Conservation (phyloP, 2,329 filamentous ascomycete species). For the Thermoascus crustaceus region DNA sequence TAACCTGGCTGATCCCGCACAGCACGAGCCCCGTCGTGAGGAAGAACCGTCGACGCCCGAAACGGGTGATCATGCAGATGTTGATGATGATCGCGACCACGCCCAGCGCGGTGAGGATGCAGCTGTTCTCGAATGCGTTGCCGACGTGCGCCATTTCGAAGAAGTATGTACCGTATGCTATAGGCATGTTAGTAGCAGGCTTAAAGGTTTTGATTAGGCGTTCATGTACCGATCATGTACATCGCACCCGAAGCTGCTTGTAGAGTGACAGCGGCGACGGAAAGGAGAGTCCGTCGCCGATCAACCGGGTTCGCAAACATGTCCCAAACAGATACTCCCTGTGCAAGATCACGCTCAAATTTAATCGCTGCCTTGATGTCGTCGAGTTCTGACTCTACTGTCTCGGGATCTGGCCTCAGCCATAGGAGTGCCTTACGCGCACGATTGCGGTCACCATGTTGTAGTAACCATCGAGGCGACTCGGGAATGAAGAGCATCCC, state of each 20-base stretch:
- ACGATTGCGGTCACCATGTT: conserved; percentile 18
- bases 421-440: conserved; percentile 28
- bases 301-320: conserved; percentile 47
- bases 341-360: conserved; percentile 27
- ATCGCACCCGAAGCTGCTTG: conserved; percentile 50
- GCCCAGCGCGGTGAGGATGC: conserved; percentile 47
- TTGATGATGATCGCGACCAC: conserved; percentile 50
- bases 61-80: conserved; percentile 44
- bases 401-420: conserved; percentile 26
- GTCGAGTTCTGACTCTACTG: conserved; percentile 24
- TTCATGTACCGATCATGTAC: conserved; percentile 45
- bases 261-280: conserved; percentile 41
- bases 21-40: conserved; percentile 44
- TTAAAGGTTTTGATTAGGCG: background rate
- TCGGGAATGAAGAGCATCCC: conserved; percentile 42
- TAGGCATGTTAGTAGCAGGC: conserved; percentile 4
- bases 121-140: conserved; percentile 49
- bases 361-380: conserved; percentile 30
- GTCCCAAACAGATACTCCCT: conserved; percentile 35
- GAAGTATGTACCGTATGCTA: conserved; percentile 53
- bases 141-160: conserved; percentile 52
- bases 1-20: conserved; percentile 48
- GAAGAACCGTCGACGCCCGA: conserved; percentile 47
- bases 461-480: conserved; percentile 38
- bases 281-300: conserved; percentile 42